Base-by-base conservation (phyloP, 2,329 filamentous ascomycete genomes). In the Penicillium corylophilum region DNA sequence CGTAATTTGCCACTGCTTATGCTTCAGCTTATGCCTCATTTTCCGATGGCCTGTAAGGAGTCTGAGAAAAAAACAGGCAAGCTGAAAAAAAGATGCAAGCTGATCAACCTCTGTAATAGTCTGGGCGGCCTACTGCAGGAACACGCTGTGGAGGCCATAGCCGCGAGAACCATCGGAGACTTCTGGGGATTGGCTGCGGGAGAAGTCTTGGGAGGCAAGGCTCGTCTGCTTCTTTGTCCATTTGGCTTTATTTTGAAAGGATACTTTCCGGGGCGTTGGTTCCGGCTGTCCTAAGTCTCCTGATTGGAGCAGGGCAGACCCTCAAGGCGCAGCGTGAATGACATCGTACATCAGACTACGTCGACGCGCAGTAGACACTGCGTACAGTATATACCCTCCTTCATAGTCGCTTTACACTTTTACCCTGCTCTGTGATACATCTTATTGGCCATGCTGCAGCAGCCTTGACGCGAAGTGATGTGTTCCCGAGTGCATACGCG, bases 121-220 rank as follows among this genome's bases (percentile, higher is more conserved):
- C 55, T 58, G 46, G 56, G 61, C 60, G 64, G 65, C 56, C 66
- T 70, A 69, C 68, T 70, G 68, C 68, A 70, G 68, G 67, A 68
- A 70, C 68, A 55, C 46, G 44, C 50, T 60, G 63, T 60, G 61
- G 64, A 64, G 61, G 60, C 54, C 35, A 59, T 47, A 55, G 49
- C 48, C 44, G 47, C 41, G 45, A 52, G 50, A 55, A 54, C 46
- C 44, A 51, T 20, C 31, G 15, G 39, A 45, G 44, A 39, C 36
- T 43, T 35, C 39, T 20, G 23, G 22, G 48, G 31, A 59, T 54
- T 56, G 49, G 54, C 42, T 50, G 45, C 49, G 46, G 40, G 18
- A 33, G 45, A 23, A 29, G n/a, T 22, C 15, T 18, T 43, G 28
- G 42, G 41, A 54, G 43, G 50, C 40, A 56, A 54, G 51, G 46